Evolutionary conservation across 495 filamentous ascomycete genomes (phyloP).

Genomic region (Penicillium pancosmium): DNA sequence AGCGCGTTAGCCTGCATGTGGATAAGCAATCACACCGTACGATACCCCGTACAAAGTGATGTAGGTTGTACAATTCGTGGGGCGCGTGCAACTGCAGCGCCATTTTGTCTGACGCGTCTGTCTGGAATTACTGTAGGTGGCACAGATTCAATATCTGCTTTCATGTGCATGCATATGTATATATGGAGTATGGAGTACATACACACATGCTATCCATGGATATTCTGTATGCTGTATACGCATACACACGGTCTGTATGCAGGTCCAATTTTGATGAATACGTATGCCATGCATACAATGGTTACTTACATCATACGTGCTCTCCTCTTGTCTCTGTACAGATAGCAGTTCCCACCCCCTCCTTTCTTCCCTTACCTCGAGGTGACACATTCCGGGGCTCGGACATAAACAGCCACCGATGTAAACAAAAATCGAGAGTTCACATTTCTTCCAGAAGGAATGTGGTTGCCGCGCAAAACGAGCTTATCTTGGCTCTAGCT

Average conservation of each 20-base stretch:
- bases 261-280: background rate
- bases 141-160: background rate
- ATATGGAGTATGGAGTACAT: no score
- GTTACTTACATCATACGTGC: no score
- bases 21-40: slow-evolving; percentile 4
- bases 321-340: no score
- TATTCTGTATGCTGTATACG: background rate
- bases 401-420: background rate
- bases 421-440: slow-evolving; percentile 13
- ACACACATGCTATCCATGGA: background rate
- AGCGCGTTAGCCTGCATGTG: background rate
- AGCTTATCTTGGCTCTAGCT: background rate
- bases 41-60: background rate
- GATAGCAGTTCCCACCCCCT: background rate
- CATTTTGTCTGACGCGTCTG: background rate
- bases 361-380: background rate
- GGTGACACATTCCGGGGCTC: slow-evolving; percentile 11
- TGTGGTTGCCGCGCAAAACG: slow-evolving; percentile 4
- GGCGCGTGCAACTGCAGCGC: background rate
- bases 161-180: background rate
- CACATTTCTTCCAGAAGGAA: slow-evolving; percentile 13
- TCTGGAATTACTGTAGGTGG: background rate
- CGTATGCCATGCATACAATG: no score
- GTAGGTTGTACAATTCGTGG: background rate
- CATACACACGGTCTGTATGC: background rate